A percentile compares a stretch with the other conserved stretches of the same genome.
phyloP scores from a whole-genome alignment of 352 stramenopile genomes.

The Phytophthora aleatoria region DNA sequence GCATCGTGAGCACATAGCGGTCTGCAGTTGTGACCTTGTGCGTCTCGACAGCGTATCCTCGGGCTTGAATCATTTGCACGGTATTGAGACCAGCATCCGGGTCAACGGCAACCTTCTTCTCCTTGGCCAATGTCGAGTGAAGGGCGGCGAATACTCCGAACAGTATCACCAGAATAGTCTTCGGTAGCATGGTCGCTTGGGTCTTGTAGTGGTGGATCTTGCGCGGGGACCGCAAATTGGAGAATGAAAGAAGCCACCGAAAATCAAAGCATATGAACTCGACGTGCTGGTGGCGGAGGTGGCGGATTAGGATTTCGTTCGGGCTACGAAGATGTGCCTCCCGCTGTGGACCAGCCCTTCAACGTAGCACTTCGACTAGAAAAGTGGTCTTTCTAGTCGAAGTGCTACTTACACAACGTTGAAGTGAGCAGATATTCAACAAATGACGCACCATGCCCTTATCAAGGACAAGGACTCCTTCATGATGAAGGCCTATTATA shows the following conservation, averaged over 20 bases:
- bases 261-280: constrained; percentile 1
- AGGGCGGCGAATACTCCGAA: constrained; percentile 2
- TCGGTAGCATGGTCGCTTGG: constrained; percentile 7
- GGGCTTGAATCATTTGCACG: constrained; percentile 39
- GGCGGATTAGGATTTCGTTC: constrained; percentile 17
- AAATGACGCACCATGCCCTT: constrained; percentile 7
- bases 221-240: constrained; percentile 12
- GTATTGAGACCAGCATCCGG: constrained; percentile 42
- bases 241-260: constrained; percentile 17
- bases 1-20: constrained; percentile 63
- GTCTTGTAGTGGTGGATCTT: constrained; percentile 12
- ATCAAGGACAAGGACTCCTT: background rate
- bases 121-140: constrained; percentile 1
- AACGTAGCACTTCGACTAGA: constrained; percentile 17
- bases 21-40: constrained; percentile 56
- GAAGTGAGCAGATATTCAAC: constrained; percentile 32
- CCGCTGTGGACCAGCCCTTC: constrained; percentile 10
- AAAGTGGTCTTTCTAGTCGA: background rate
- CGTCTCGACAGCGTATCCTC: constrained; percentile 51
- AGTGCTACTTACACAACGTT: constrained; percentile 1
- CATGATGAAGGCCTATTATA: no score
- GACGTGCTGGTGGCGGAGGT: background rate
- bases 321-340: constrained; percentile 11
- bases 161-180: constrained; percentile 7
- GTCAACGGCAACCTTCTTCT: constrained; percentile 36